A percentile compares a stretch with the other conserved stretches of the same genome.
These are phyloP conservation scores for Russula sp. DNA, from an alignment of 768 basidiomycete species.

Conservation along the genomic window DNA sequence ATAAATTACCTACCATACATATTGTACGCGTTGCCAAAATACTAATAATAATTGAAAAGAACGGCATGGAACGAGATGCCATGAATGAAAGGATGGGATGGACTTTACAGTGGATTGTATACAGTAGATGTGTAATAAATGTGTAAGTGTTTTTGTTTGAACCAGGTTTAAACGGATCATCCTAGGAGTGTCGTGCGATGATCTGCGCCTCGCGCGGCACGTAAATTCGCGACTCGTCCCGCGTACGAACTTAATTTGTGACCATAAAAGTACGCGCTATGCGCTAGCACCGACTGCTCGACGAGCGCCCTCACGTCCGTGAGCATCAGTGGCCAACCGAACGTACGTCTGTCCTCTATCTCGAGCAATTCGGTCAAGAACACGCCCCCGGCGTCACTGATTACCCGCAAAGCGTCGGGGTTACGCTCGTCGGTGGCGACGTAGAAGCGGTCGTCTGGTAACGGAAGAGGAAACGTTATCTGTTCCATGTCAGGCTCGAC, in stretches of 20 bases:
- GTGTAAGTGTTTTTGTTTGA: too few relatives aligned
- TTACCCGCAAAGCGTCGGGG: conserved; percentile 35
- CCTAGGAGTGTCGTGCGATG: conserved; percentile 35
- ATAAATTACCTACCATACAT: background rate
- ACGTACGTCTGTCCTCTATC: conserved; percentile 39
- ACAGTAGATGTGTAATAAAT: too few relatives aligned
- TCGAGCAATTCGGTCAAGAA: conserved; percentile 45
- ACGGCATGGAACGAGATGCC: background rate
- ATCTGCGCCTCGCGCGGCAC: conserved; percentile 40
- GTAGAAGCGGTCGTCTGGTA: conserved; percentile 31
- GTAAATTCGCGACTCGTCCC: conserved; percentile 41
- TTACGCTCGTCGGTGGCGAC: conserved; percentile 46
- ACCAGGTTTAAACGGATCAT: too few relatives aligned
- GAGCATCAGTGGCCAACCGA: conserved; percentile 46
- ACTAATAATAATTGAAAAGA: background rate
- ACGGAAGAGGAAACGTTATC: conserved; percentile 5
- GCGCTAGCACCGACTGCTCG: conserved; percentile 42
- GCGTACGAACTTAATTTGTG: conserved; percentile 41
- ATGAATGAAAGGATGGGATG: background rate
- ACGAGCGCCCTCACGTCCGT: conserved; percentile 45
- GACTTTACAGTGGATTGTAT: background rate
- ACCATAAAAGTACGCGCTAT: conserved; percentile 41
- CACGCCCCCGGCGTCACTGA: conserved; percentile 41
- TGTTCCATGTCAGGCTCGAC: conserved; percentile 17
- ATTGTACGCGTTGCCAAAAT: background rate